These are phyloP conservation scores for Dryas integrifolia DNA, from an alignment of 331 rosid species.

Conservation along the genomic window DNA sequence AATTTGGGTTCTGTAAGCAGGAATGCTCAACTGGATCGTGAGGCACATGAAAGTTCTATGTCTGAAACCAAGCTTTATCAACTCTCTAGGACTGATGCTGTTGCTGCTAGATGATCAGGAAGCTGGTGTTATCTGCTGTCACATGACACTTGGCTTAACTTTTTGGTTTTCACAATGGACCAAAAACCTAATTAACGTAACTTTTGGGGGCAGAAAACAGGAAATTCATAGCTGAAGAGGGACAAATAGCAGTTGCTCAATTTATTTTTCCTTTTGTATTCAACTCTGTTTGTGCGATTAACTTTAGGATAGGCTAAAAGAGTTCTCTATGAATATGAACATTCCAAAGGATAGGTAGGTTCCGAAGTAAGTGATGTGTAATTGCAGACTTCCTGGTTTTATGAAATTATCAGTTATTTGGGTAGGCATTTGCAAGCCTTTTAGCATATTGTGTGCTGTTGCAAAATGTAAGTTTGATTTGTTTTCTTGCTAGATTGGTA, in stretches of 20 bases:
- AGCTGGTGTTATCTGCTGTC: background rate
- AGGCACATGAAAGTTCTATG: constrained; percentile 19
- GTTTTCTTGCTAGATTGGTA: background rate
- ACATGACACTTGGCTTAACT: background rate
- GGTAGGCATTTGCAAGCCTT: too few species aligned
- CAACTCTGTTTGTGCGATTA: background rate
- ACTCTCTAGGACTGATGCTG: constrained; percentile 23
- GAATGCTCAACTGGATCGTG: constrained; percentile 14
- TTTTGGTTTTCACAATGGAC: background rate
- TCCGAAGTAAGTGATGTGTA: background rate
- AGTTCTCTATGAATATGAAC: background rate
- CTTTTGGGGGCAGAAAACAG: background rate
- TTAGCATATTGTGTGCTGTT: too few species aligned
- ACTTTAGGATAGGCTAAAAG: background rate
- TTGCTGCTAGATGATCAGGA: constrained; percentile 28
- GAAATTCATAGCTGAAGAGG: constrained; percentile 8
- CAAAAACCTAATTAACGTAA: background rate
- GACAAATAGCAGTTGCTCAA: background rate
- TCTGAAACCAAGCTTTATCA: constrained; percentile 28
- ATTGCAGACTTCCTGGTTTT: background rate
- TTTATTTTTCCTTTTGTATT: background rate
- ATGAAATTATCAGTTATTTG: background rate
- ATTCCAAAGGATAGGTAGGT: background rate
- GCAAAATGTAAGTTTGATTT: too few species aligned
- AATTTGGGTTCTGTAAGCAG: constrained; percentile 8